A percentile compares a stretch with the other conserved stretches of the same genome.
These are phyloP conservation scores for Metschnikowia bowlesiae DNA, from an alignment of 805 yeast species.

Conservation along the genomic window DNA sequence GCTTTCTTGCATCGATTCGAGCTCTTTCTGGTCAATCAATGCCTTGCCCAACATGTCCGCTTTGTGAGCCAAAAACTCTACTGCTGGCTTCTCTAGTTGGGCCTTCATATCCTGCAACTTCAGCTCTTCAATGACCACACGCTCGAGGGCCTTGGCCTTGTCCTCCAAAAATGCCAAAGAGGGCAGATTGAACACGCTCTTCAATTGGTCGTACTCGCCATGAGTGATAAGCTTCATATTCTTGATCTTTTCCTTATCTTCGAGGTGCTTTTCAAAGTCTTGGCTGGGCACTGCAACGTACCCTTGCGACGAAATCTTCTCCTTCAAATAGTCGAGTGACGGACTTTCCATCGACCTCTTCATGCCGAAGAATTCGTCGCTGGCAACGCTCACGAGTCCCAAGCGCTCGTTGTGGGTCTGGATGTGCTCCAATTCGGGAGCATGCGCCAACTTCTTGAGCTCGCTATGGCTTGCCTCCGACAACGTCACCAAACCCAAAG, in stretches of 20 bases:
- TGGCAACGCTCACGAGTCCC: constrained; percentile 17
- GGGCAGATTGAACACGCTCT: constrained; percentile 7
- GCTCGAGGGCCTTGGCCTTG: constrained; percentile 12
- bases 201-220: constrained; percentile 17
- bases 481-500: constrained; percentile 5
- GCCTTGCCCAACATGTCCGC: constrained; percentile 9
- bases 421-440: constrained; percentile 26
- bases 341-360: constrained; percentile 19
- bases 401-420: constrained; percentile 17
- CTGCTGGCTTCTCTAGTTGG: constrained; percentile 13
- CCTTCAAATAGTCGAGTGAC: constrained; percentile 13
- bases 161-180: constrained; percentile 14
- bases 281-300: constrained; percentile 17
- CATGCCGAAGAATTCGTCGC: constrained; percentile 13
- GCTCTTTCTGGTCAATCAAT: constrained; percentile 7
- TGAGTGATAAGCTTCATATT: constrained; percentile 19
- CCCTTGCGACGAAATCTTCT: constrained; percentile 14
- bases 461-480: constrained; percentile 2
- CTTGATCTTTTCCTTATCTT: constrained; percentile 26
- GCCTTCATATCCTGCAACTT: constrained; percentile 16
- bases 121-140: constrained; percentile 10
- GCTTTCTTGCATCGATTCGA: constrained; percentile 9
- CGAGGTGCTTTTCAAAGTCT: constrained; percentile 22
- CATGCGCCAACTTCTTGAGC: constrained; percentile 11
- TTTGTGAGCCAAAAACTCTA: constrained; percentile 11